These are phyloP conservation scores for Ophiosphaerella narmari DNA, from an alignment of 2,329 filamentous ascomycete species.

Conservation along the genomic window DNA sequence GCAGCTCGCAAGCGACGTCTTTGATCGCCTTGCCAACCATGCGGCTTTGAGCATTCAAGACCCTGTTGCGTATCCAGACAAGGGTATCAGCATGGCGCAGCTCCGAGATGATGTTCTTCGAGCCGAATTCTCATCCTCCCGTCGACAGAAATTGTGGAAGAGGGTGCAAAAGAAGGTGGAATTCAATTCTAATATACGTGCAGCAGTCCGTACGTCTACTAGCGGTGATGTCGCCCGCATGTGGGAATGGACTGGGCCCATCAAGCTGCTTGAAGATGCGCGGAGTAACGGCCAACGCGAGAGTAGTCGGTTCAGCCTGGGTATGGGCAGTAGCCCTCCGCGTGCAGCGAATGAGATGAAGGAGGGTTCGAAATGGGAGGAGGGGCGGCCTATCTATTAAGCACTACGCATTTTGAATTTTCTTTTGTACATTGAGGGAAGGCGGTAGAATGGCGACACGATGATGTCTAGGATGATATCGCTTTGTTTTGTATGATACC, in stretches of 20 bases:
- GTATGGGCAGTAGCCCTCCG: slow-evolving; percentile 37
- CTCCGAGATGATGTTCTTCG: slow-evolving; percentile 88
- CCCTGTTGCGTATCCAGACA: slow-evolving; percentile 67
- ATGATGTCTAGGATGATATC: slow-evolving; percentile 1
- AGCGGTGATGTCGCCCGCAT: slow-evolving; percentile 62
- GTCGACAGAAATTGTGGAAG: slow-evolving; percentile 82
- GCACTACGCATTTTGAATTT: slow-evolving; percentile 7
- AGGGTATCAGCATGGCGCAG: slow-evolving; percentile 85
- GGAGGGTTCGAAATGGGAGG: slow-evolving; percentile 51
- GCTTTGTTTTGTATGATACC: slow-evolving; percentile 35
- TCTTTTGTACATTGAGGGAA: slow-evolving; percentile 9
- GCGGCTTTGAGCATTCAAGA: slow-evolving; percentile 76
- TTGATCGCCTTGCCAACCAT: slow-evolving; percentile 81
- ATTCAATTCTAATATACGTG: slow-evolving; percentile 89
- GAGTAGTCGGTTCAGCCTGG: slow-evolving; percentile 40
- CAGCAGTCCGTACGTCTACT: slow-evolving; percentile 67
- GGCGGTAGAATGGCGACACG: not conserved
- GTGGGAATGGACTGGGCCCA: slow-evolving; percentile 72
- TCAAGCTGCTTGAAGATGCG: slow-evolving; percentile 54
- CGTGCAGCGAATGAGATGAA: slow-evolving; percentile 35
- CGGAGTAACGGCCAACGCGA: slow-evolving; percentile 35
- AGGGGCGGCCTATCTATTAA: slow-evolving; percentile 54
- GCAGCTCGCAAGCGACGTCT: slow-evolving; percentile 78
- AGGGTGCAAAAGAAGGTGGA: slow-evolving; percentile 85
- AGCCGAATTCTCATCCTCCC: slow-evolving; percentile 74